phyloP scores from a whole-genome alignment of 1,284 basidiomycete species.

The Malassezia sp. region DNA sequence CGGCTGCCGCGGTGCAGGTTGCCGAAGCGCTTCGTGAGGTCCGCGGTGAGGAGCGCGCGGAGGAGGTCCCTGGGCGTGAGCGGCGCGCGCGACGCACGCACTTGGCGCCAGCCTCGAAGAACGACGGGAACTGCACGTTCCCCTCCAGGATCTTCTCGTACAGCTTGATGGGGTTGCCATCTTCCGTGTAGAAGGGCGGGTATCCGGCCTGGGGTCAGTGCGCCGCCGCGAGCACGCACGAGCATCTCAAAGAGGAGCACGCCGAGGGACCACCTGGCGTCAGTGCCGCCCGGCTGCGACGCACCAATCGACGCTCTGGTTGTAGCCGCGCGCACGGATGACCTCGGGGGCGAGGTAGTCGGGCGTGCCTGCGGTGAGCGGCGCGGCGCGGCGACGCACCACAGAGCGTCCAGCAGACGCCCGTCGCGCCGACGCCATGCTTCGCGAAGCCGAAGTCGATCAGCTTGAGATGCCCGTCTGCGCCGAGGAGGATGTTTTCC shows the following conservation, averaged over 20 bases:
- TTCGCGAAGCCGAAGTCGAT: slow-evolving; percentile 98
- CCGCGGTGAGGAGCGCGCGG: slow-evolving; percentile 74
- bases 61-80: slow-evolving; percentile 61
- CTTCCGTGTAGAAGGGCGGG: slow-evolving; percentile 49
- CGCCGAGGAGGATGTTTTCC: slow-evolving; percentile 84
- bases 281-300: too few species aligned
- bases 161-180: slow-evolving; percentile 59
- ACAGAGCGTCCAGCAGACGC: slow-evolving; percentile 92
- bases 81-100: too few species aligned
- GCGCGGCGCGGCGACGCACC: too few species aligned
- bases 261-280: slow-evolving; percentile 93
- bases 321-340: slow-evolving; percentile 80
- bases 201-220: too few species aligned
- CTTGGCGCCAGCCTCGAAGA: slow-evolving; percentile 69
- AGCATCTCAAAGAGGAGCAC: slow-evolving; percentile 64
- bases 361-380: too few species aligned
- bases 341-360: slow-evolving; percentile 59
- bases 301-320: slow-evolving; percentile 97
- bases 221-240: too few species aligned
- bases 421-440: slow-evolving; percentile 55
- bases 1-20: slow-evolving; percentile 83
- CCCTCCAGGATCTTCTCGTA: slow-evolving; percentile 90
- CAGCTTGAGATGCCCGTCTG: slow-evolving; percentile 93
- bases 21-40: slow-evolving; percentile 82
- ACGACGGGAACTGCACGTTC: slow-evolving; percentile 74